Base-by-base conservation (phyloP, 2,329 filamentous ascomycete species). In the Didymella pomorum region DNA sequence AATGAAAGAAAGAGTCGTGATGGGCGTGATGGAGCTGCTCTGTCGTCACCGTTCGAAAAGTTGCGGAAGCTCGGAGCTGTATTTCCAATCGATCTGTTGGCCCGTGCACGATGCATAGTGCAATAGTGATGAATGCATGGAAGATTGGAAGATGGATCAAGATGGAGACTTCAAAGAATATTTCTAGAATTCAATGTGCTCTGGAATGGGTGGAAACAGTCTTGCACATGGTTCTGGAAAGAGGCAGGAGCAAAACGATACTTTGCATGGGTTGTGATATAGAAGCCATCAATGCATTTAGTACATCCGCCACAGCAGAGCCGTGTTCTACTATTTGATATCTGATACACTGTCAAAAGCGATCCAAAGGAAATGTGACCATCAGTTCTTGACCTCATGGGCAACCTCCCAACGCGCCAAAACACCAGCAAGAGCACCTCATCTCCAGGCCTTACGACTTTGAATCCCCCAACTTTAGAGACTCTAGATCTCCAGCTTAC, bases 401-500 rank as follows among this genome's bases (percentile, higher is more conserved):
- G 16, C 31, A 18, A n/a, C 31, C 31, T 7, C 31, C 31, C 43
- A 48, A 25, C 55, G 29, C 56, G 56, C 50, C 56, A 46, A 35
- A 58, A 58, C 56, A 58, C 56, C 56, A 52, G 28, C 25, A 18
- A 14, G 12, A 35, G 31, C 31, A n/a, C 4, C 3, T 18, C 7
- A 2, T 35, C 16, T 35, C 31, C 14, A 35, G 31, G n/a, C n/a
- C n/a, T n/a, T n/a, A n/a, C n/a, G n/a, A n/a, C n/a, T n/a, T n/a
- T n/a, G n/a, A n/a, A n/a, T n/a, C n/a, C n/a, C n/a, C n/a, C n/a
- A n/a, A n/a, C 28, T 29, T 12, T 3, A 8, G 11, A 8, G 29
- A 31, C 35, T 46, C 68, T 39, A 78, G 37, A 78, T 71, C 65
- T 77, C 75, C 41, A 75, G 57, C 57, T 68, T 74, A 18, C 61